A percentile compares a stretch with the other conserved stretches of the same genome.
Evolutionary conservation across 371 early-diverging fungal genomes (phyloP).

Genomic region (Mortierella sp.): DNA sequence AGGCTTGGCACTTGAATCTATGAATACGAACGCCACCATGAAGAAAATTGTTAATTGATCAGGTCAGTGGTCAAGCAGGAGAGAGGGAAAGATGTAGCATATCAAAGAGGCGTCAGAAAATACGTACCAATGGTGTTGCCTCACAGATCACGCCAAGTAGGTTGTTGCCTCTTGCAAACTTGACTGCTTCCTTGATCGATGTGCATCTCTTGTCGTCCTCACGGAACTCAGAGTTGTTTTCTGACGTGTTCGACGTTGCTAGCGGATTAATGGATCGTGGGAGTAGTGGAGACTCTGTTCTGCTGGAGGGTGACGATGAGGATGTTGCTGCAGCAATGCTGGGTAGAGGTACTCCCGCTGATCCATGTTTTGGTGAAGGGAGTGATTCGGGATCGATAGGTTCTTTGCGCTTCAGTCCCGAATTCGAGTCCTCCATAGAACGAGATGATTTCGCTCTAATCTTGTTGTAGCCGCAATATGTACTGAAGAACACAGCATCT

Average conservation of each 20-base stretch:
- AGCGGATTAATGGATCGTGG: no score
- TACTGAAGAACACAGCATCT: slow-evolving; percentile 90
- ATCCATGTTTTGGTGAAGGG: slow-evolving; percentile 48
- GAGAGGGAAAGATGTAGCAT: no score
- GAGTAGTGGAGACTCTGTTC: no score
- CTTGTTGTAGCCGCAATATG: slow-evolving; percentile 78
- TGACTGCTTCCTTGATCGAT: slow-evolving; percentile 80
- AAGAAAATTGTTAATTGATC: slow-evolving; percentile 77
- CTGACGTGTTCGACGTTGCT: background rate
- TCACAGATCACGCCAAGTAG: slow-evolving; percentile 90
- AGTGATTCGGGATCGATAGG: slow-evolving; percentile 27
- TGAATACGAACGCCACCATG: slow-evolving; percentile 85
- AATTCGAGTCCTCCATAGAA: background rate
- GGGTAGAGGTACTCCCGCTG: no score
- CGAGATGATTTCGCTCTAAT: background rate
- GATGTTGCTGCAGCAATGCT: no score
- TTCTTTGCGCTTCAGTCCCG: slow-evolving; percentile 38
- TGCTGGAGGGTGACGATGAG: background rate
- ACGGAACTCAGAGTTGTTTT: slow-evolving; percentile 1
- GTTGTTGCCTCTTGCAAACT: slow-evolving; percentile 80
- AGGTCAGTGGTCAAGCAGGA: no score
- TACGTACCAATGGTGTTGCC: slow-evolving; percentile 86
- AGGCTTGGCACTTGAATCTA: slow-evolving; percentile 85
- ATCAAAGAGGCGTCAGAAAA: no score
- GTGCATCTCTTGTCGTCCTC: slow-evolving; percentile 48